Percentiles rank a stretch among this genome's conserved stretches.
These are phyloP conservation scores for Fragaria ananassa DNA, from an alignment of 306 rosid species.

Conservation along the genomic window DNA sequence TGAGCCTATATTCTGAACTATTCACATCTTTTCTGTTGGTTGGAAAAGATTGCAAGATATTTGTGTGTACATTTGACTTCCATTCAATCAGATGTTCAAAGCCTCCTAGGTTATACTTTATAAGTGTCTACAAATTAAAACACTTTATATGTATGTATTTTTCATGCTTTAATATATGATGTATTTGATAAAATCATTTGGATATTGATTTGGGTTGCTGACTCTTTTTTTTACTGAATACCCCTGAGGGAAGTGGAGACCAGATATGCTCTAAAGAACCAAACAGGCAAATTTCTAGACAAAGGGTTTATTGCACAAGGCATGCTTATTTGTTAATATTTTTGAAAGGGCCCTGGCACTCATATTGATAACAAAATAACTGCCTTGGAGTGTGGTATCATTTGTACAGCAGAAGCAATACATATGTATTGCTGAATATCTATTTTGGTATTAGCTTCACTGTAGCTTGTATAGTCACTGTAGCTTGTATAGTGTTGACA, in stretches of 20 bases:
- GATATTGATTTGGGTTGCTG: neutral
- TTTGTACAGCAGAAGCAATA: conserved; percentile 2
- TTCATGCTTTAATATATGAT: neutral
- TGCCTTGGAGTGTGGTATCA: neutral
- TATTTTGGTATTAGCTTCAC: conserved; percentile 2
- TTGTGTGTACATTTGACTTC: neutral
- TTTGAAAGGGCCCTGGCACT: neutral
- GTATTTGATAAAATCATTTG: neutral
- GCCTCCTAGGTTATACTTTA: neutral
- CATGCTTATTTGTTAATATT: conserved; percentile 3
- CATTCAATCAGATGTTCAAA: neutral
- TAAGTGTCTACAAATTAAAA: neutral
- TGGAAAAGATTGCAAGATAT: neutral
- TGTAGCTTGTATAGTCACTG: neutral
- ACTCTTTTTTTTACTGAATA: neutral
- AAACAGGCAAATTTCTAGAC: neutral
- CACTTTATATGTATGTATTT: neutral
- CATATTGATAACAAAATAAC: neutral
- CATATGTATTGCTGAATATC: neutral
- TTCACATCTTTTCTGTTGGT: conserved; percentile 10
- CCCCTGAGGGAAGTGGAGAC: neutral
- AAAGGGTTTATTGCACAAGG: neutral
- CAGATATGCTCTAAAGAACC: neutral
- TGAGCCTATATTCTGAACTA: conserved; percentile 23
- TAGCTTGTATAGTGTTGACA: neutral